Base-by-base conservation (phyloP, 2,329 filamentous ascomycete genomes). In the Chaetomiaceae sp. region DNA sequence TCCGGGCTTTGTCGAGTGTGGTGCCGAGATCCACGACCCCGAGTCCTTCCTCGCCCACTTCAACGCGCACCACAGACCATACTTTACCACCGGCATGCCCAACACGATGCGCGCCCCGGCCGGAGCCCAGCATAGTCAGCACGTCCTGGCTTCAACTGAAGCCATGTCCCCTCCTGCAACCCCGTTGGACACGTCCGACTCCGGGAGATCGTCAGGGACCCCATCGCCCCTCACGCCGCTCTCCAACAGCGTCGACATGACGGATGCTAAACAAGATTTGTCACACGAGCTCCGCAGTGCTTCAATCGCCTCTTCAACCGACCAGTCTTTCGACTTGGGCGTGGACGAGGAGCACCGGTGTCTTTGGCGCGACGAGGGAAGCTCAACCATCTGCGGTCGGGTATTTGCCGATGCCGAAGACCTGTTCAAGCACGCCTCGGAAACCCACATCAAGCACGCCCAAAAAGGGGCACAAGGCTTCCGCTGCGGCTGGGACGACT, bases 401-500 rank as follows among this genome's bases (percentile, higher is more conserved):
- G 61, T 62, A 1, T 80, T 78, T 56, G 62, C 65, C 1, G 68
- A 72, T 23, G 70, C 78, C 15, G 72, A 77, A 43, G 72, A 75
- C 4, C 71, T 85, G 31, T 81, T 84, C 60, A 68, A 71, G 19
- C 82, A 85, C 63, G 75, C 81, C 55, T 76, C 77, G 20, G 64
- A 72, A 11, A 66, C 66, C 2, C 82, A 85, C 63, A 70, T 80
- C 27, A 73, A 72, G 51, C 57, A 64, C 7, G 64, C 79, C 42
- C 69, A 70, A 39, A 78, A 78, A 56, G 68, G 68, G 3, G 64
- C 66, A 3, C 66, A 69, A 14, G 78, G 78, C 2, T 82, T 78
- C 54, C 64, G 69, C n/a, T 84, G 81, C 61, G 70, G 69, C 37
- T 86, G 83, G 83, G 67, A 73, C 14, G 74, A 72, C 38, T 87